Evolutionary conservation across 2,329 filamentous ascomycete genomes (phyloP).

Genomic region (Cyclaneusma minus): DNA sequence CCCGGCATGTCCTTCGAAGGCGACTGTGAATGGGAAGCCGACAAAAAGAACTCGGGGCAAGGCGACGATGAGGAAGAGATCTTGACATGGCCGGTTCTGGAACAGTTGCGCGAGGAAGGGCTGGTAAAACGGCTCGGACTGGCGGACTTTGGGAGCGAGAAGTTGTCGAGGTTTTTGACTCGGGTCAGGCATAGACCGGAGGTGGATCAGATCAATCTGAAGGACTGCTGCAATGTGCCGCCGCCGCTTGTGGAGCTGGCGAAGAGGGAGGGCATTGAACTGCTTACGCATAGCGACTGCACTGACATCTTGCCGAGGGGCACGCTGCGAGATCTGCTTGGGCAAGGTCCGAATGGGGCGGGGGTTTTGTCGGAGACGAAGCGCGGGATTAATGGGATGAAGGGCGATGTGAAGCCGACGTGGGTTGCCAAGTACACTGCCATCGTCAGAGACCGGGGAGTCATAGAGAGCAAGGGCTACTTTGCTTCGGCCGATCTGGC

Average conservation of each 20-base stretch:
- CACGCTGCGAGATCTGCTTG: constrained; percentile 70
- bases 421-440: constrained; percentile 98
- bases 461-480: constrained; percentile 97
- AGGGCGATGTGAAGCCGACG: constrained; percentile 67
- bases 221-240: constrained; percentile 91
- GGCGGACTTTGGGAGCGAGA: constrained; percentile 79
- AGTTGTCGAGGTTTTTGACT: constrained; percentile 62
- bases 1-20: constrained; percentile 89
- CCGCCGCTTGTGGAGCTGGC: constrained; percentile 73
- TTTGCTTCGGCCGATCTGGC: constrained; percentile 71
- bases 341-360: constrained; percentile 54
- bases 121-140: constrained; percentile 65
- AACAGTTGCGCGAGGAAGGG: constrained; percentile 56
- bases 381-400: constrained; percentile 37
- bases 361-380: constrained; percentile 48
- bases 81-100: constrained; percentile 57
- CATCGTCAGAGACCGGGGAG: constrained; percentile 81
- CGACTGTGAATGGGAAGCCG: constrained; percentile 68
- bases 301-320: constrained; percentile 79
- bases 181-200: constrained; percentile 56
- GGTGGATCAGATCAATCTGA: constrained; percentile 92
- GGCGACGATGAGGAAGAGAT: constrained; percentile 52
- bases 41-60: constrained; percentile 43
- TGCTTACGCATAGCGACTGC: constrained; percentile 88
- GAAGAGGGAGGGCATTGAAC: constrained; percentile 67